A percentile compares a stretch with the other conserved stretches of the same genome.
phyloP scores from a whole-genome alignment of 202 grass and related monocot species.

The Saccharum hybrid region DNA sequence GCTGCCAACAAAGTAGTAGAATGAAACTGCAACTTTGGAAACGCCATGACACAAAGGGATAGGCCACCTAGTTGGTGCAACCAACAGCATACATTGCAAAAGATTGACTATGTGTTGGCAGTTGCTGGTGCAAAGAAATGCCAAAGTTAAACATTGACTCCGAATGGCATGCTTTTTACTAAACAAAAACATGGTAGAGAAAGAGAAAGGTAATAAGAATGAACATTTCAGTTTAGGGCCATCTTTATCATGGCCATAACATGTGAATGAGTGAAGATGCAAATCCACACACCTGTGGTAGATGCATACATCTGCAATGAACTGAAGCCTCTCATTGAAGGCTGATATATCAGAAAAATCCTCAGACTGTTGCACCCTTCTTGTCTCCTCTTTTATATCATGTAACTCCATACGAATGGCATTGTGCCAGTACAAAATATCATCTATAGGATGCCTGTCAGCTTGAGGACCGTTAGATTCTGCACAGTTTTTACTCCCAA shows the following conservation, averaged over 20 bases:
- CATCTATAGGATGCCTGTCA: constrained; percentile 77
- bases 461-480: constrained; percentile 40
- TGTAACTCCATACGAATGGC: constrained; percentile 78
- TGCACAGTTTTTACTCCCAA: constrained; percentile 54
- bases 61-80: constrained; percentile 24
- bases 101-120: not conserved
- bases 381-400: constrained; percentile 81
- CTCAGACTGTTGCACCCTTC: constrained; percentile 64
- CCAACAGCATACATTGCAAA: constrained; percentile 5
- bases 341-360: constrained; percentile 88
- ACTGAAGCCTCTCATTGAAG: constrained; percentile 81
- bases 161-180: not conserved
- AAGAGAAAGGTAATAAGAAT: constrained; percentile 1
- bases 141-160: constrained; percentile 10
- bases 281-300: constrained; percentile 73
- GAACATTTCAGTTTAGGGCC: not conserved
- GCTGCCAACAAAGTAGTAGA: not conserved
- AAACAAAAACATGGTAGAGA: constrained; percentile 25
- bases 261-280: constrained; percentile 4
- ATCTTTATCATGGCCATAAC: constrained; percentile 30
- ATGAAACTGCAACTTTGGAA: constrained; percentile 25
- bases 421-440: constrained; percentile 94
- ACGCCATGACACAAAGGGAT: not conserved
- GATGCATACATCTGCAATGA: constrained; percentile 94
- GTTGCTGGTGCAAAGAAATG: constrained; percentile 25